Percentiles rank a stretch among this genome's conserved stretches.
Conservation (phyloP, 1,284 basidiomycete species). For the Farysia itapuensis region DNA sequence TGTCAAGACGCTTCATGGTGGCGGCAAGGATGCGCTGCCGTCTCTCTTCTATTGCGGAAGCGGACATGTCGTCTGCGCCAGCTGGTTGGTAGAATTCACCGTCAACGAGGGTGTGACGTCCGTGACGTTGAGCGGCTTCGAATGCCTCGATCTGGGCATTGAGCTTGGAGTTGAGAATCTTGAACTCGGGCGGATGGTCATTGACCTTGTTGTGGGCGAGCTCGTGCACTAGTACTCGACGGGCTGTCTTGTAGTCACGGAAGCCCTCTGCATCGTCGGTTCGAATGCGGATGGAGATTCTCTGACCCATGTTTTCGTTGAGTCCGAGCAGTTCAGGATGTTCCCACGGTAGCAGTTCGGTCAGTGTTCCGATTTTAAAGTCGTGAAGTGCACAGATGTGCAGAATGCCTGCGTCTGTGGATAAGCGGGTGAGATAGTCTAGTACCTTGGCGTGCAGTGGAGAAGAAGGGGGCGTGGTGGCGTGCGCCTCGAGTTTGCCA, state of each 20-base stretch:
- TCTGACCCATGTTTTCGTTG: constrained; percentile 52
- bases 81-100: constrained; percentile 37
- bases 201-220: constrained; percentile 50
- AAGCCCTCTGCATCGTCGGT: constrained; percentile 51
- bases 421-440: constrained; percentile 34
- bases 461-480: constrained; percentile 11
- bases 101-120: constrained; percentile 20
- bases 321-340: constrained; percentile 48
- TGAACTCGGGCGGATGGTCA: constrained; percentile 54
- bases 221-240: constrained; percentile 52
- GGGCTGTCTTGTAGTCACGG: constrained; percentile 50
- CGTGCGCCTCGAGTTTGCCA: constrained; percentile 28
- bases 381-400: constrained; percentile 49
- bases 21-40: constrained; percentile 30
- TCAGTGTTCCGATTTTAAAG: constrained; percentile 40
- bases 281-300: constrained; percentile 46
- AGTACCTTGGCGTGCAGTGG: constrained; percentile 25
- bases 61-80: not conserved
- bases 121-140: constrained; percentile 17
- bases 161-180: constrained; percentile 49
- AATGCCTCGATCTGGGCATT: constrained; percentile 50
- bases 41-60: constrained; percentile 11
- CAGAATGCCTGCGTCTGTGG: constrained; percentile 42
- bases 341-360: constrained; percentile 53
- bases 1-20: constrained; percentile 39